phyloP scores from a whole-genome alignment of 768 basidiomycete genomes.

The Asterophora parasitica region DNA sequence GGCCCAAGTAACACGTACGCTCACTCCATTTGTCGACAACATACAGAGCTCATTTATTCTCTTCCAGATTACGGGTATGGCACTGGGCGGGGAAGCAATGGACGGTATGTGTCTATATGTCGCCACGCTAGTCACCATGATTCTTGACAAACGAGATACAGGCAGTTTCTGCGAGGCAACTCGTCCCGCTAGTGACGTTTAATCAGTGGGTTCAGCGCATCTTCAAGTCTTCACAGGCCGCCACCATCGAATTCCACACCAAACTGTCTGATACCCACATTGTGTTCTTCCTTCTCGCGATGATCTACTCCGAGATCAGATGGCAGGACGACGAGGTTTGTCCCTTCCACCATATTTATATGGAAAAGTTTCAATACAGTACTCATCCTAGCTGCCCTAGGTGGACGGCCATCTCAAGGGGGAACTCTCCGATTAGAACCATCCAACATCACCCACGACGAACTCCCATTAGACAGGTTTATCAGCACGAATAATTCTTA shows the following conservation, averaged over 20 bases:
- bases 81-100: conserved; percentile 12
- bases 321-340: conserved; percentile 12
- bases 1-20: conserved; percentile 1
- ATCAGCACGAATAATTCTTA: too few species aligned
- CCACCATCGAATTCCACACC: conserved; percentile 5
- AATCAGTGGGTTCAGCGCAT: conserved; percentile 6
- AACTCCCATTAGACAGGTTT: too few species aligned
- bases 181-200: conserved; percentile 5
- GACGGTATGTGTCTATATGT: conserved; percentile 3
- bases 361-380: background rate
- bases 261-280: conserved; percentile 2
- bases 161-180: background rate
- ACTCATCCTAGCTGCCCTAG: background rate
- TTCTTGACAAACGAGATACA: background rate
- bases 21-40: background rate
- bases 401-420: conserved; percentile 1
- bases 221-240: conserved; percentile 8
- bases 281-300: conserved; percentile 9
- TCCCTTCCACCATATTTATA: background rate
- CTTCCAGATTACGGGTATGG: conserved; percentile 9
- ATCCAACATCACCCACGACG: too few species aligned
- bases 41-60: background rate
- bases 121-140: background rate
- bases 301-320: conserved; percentile 10
- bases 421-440: background rate